Base-by-base conservation (phyloP, 2,329 filamentous ascomycete species). In the Fusarium sp. region DNA sequence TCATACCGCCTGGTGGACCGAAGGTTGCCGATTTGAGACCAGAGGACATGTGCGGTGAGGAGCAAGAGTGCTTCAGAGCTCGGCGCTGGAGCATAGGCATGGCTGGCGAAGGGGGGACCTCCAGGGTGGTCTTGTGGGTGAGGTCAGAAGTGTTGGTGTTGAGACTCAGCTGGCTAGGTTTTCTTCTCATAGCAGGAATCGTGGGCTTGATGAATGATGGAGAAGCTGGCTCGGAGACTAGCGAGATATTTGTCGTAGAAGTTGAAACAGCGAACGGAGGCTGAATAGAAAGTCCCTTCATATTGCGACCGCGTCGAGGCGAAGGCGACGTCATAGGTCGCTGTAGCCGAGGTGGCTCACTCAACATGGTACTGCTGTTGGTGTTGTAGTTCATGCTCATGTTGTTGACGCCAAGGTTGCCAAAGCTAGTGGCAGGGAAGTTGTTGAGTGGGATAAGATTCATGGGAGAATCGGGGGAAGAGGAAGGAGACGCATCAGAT, bases 401-500 rank as follows among this genome's bases (percentile, higher is more conserved):
- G 30, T 44, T 62, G 41, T 46, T 64, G 41, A 61, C 58, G 13
- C 63, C 56, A 30, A 84, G 74, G 49, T 79, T 78, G 60, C 82
- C 83, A 68, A 90, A 89, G 5, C 83, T 84, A 8, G 89, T 87
- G 6, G 86, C 85, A 1, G 89, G 85, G 72, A 92, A 93, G 15
- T 89, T 89, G 49, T 88, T 89, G 44, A 93, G 84, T 4, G 92
- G 89, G 57, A 91, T 86, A 57, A 94, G 84, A 58, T 92, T 91
- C 56, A 91, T 83, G 2, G 94, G 93, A 4, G 96, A 97, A 79
- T 97, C 94, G 10, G 95, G 95, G 2, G 95, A 97, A 23, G 94
- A 93, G 53, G 91, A 95, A 4, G 96, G 94, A 7, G 95, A 97
- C 9, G 93, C 91, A 74, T 98, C 95, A 31, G 94, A 94, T 49